phyloP scores from a whole-genome alignment of 2,329 filamentous ascomycete species.

The Remersonia thermophila region DNA sequence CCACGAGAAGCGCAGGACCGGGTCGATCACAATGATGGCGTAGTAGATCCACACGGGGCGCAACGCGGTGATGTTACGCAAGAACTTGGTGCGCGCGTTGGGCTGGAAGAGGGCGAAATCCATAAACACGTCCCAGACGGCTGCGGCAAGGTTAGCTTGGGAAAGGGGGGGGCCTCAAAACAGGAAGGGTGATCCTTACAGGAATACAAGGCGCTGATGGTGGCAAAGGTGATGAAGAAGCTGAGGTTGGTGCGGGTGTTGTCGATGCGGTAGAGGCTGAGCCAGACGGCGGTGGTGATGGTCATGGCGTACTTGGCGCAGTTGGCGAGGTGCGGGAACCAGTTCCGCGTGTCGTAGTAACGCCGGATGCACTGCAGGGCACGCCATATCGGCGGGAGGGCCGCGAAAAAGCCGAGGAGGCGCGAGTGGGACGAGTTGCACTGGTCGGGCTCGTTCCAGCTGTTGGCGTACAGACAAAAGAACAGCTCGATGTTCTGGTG shows the following conservation, averaged over 20 bases:
- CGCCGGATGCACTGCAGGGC: conserved; percentile 82
- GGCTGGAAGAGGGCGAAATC: conserved; percentile 88
- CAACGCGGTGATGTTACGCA: conserved; percentile 70
- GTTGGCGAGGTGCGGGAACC: conserved; percentile 88
- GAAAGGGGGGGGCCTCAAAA: background rate
- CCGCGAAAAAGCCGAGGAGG: conserved; percentile 71
- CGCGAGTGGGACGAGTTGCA: conserved; percentile 84
- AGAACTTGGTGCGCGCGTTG: conserved; percentile 50
- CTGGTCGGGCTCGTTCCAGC: conserved; percentile 58
- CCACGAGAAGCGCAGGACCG: conserved; percentile 84
- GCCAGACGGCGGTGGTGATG: conserved; percentile 62
- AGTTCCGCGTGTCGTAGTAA: conserved; percentile 73
- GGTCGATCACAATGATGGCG: conserved; percentile 67
- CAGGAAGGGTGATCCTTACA: conserved; percentile 35
- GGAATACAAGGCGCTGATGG: conserved; percentile 72
- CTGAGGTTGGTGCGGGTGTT: conserved; percentile 44
- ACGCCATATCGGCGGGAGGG: conserved; percentile 80
- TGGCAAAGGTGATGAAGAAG: conserved; percentile 67
- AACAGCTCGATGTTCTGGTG: conserved; percentile 86
- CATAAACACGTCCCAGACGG: conserved; percentile 90
- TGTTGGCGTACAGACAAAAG: conserved; percentile 79
- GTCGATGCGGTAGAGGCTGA: conserved; percentile 76
- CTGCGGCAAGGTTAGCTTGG: conserved; percentile 24
- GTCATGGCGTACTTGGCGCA: conserved; percentile 83
- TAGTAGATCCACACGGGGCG: conserved; percentile 80